Base-by-base conservation (phyloP, 371 early-diverging fungal genomes). In the Mortierella sp. region DNA sequence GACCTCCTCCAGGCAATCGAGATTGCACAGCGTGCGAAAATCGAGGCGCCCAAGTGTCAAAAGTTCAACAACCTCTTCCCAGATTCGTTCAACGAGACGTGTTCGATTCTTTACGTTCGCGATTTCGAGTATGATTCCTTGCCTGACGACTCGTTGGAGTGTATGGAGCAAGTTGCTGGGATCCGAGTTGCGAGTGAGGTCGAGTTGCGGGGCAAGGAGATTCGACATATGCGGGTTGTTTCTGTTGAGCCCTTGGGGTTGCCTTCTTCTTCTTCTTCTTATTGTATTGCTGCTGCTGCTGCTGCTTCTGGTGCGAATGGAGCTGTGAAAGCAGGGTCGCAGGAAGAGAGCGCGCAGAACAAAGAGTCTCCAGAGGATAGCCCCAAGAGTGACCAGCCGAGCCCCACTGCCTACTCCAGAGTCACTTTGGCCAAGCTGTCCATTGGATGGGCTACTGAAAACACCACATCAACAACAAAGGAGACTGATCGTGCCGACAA, bases 31-130 rank as follows among this genome's bases (percentile, higher is more conserved):
- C 26, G 46, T 6, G 80, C 78, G 19, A 80, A 80, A 44, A 31
- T 55, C 16, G 76, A 84, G 37, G 61, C 77, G 1, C 73, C 78
- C 8, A 64, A 28, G 13, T 84, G 85, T 37, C 43, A 72, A 3
- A 44, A 14, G 24, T 84, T 84, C 76, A 84, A 84, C 37, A n/a
- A 19, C 1, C 5, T 67, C 24, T 80, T 80, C 71, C 85, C 85
- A 0, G 81, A 84, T 8, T 78, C 67, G 5, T 48, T 80, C 50
- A 75, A 72, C 55, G 28, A 55, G 34, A 31, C 78, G 6, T 72
- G 77, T 43, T 73, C 78, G 11, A 53, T 77, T 11, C 44, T 70
- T 24, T 78, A 59, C 43, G 55, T 72, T 14, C n/a, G 55, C 43
- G 67, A 71, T 16, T 75, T 71, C 46, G 19, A 44, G 14, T 64